Base-by-base conservation (phyloP, 164 flowering plant species). In the Annona cherimola region DNA sequence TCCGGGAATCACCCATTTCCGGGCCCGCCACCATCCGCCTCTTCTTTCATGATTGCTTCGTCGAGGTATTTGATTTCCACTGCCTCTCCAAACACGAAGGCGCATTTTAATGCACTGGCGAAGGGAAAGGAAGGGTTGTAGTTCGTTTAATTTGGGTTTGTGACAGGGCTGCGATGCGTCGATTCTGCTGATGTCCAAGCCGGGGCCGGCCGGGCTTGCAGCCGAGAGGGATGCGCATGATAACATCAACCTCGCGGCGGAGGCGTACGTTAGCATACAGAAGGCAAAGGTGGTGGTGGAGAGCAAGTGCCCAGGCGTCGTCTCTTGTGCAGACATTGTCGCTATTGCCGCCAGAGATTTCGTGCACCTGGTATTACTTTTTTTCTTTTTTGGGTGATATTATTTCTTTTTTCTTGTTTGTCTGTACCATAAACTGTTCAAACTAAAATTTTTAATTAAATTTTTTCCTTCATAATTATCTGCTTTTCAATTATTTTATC, bases 21-120 rank as follows among this genome's bases (percentile, higher is more conserved):
- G 97, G 78, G 0, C 93, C 99, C 0, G 90, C 97, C 61, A 93
- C 99, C 59, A 86, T 95, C 61, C 94, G 99, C 69, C 94, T 95
- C 76, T 93, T 95, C 90, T 95, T 95, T 88, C 96, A 93, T 59
- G 99, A 93, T 78, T 95, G 99, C 85, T 95, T 95, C 60, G 96
- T 95, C 9, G 86, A 90, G 42, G 99, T 90, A 86, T 72, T 18
- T 41, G 1, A 5, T 14, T n/a, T n/a, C n/a, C n/a, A 7, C 3
- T 39, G 18, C 26, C 1, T 14, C 2, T 9, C 41, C 1, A 50
- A 50, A 67, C 3, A 6, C 43, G 41, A 9, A 11, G 1, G n/a
- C 68, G 1, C 50, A 3, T 45, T 68, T 50, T 50, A 5, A 14
- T 5, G 4, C 9, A 7, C 12, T 44, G 5, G 4, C 4, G 6